Percentiles rank a stretch among this genome's conserved stretches.
phyloP scores from a whole-genome alignment of 163 green algal genomes.

The Smithsoniella earleae region DNA sequence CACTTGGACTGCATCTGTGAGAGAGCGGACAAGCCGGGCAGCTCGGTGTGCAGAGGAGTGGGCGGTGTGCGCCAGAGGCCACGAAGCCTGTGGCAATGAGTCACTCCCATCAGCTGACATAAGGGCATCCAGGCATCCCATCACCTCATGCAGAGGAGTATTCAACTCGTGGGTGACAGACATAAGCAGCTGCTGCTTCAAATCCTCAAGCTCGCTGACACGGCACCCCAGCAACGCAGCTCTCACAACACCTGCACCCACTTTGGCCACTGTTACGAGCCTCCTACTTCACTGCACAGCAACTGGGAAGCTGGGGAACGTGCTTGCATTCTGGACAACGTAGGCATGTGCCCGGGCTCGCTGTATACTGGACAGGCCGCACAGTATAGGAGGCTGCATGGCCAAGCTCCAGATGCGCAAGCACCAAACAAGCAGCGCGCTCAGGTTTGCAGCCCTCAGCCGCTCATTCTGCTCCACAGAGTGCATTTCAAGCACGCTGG shows the following conservation, averaged over 20 bases:
- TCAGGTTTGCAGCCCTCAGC: too few species aligned
- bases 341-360: neutral
- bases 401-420: too few species aligned
- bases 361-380: neutral
- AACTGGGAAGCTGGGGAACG: neutral
- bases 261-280: neutral
- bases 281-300: neutral
- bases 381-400: too few species aligned
- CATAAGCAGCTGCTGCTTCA: conserved; percentile 23
- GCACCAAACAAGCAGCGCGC: too few species aligned
- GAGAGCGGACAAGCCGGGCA: conserved; percentile 1
- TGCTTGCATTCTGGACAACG: neutral
- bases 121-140: conserved; percentile 25
- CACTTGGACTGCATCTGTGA: conserved; percentile 21
- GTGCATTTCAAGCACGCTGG: too few species aligned
- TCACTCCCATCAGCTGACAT: conserved; percentile 2
- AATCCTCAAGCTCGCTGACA: conserved; percentile 1
- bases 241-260: conserved; percentile 7
- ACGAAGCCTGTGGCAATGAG: neutral
- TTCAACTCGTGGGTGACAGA: conserved; percentile 24
- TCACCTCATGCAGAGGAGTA: conserved; percentile 25
- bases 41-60: conserved; percentile 18
- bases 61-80: conserved; percentile 11
- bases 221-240: neutral
- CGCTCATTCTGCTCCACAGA: too few species aligned